phyloP scores from a whole-genome alignment of 345 rosid genomes.

The Lepidium sativum region DNA sequence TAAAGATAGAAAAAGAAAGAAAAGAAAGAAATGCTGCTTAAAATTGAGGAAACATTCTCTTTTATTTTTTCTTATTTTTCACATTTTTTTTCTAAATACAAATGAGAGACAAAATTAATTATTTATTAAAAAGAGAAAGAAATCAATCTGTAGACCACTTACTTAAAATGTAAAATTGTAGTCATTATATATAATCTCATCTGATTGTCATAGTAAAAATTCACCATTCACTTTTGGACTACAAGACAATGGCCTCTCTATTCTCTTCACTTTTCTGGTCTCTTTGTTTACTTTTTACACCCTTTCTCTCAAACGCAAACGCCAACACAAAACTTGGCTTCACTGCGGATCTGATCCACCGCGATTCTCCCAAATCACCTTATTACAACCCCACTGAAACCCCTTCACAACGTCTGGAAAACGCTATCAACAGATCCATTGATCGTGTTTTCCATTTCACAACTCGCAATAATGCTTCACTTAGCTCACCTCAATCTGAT shows the following conservation, averaged over 20 bases:
- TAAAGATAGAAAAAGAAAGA: background rate
- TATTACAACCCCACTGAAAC: constrained; percentile 23
- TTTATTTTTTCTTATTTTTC: background rate
- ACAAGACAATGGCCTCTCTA: constrained; percentile 8
- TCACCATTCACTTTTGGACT: background rate
- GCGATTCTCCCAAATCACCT: constrained; percentile 34
- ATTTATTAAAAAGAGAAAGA: too few species aligned
- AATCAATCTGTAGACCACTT: background rate
- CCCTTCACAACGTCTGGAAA: constrained; percentile 5
- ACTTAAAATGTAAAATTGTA: background rate
- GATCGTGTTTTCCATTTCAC: constrained; percentile 15
- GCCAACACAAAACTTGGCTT: constrained; percentile 18
- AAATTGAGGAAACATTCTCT: background rate
- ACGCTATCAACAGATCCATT: constrained; percentile 22
- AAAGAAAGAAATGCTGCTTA: background rate
- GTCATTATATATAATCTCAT: background rate
- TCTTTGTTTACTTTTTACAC: constrained; percentile 7
- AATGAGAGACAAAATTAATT: background rate
- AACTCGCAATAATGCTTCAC: background rate
- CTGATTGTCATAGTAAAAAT: background rate
- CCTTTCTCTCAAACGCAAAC: constrained; percentile 13
- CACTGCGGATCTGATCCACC: constrained; percentile 28
- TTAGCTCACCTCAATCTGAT: constrained; percentile 2
- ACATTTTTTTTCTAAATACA: background rate
- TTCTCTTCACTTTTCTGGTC: background rate